These are phyloP conservation scores for Xylaria flabelliformis DNA, from an alignment of 495 filamentous ascomycete species.

Conservation along the genomic window DNA sequence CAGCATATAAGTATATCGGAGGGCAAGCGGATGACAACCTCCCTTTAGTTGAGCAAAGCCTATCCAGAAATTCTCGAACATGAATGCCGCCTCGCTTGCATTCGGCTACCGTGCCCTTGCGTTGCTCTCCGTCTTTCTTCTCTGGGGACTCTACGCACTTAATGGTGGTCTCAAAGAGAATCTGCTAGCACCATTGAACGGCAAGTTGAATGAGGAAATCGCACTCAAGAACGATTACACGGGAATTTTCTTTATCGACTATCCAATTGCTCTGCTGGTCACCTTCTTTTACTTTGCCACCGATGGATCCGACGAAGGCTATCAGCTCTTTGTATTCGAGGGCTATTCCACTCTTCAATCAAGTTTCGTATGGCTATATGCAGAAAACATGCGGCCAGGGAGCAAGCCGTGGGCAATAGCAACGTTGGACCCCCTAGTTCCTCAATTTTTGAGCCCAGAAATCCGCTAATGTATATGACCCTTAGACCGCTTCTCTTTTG, in stretches of 20 bases:
- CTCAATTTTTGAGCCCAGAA: background rate
- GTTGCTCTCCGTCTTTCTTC: slow-evolving; percentile 8
- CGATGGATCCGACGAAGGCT: slow-evolving; percentile 30
- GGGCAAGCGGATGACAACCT: background rate
- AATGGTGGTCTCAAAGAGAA: slow-evolving; percentile 23
- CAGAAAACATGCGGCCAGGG: slow-evolving; percentile 29
- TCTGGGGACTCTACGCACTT: slow-evolving; percentile 23
- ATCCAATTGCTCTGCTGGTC: slow-evolving; percentile 34
- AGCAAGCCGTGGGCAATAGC: slow-evolving; percentile 33
- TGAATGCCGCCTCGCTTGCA: slow-evolving; percentile 24
- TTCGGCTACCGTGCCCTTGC: slow-evolving; percentile 20
- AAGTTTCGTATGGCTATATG: slow-evolving; percentile 37
- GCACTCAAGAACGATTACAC: slow-evolving; percentile 34
- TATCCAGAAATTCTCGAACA: slow-evolving; percentile 9
- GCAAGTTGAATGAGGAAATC: slow-evolving; percentile 18
- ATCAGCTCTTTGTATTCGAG: slow-evolving; percentile 35
- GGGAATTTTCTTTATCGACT: slow-evolving; percentile 35
- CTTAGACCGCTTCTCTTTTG: slow-evolving; percentile 32
- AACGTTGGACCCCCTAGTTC: slow-evolving; percentile 12
- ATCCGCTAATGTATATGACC: background rate
- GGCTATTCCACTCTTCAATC: slow-evolving; percentile 35
- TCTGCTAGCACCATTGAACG: slow-evolving; percentile 20
- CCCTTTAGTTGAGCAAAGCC: background rate
- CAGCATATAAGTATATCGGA: slow-evolving; percentile 7
- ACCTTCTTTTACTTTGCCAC: slow-evolving; percentile 38